Evolutionary conservation across 192 early-diverging fungal genomes (phyloP).

Genomic region (Allomyces javanicus): DNA sequence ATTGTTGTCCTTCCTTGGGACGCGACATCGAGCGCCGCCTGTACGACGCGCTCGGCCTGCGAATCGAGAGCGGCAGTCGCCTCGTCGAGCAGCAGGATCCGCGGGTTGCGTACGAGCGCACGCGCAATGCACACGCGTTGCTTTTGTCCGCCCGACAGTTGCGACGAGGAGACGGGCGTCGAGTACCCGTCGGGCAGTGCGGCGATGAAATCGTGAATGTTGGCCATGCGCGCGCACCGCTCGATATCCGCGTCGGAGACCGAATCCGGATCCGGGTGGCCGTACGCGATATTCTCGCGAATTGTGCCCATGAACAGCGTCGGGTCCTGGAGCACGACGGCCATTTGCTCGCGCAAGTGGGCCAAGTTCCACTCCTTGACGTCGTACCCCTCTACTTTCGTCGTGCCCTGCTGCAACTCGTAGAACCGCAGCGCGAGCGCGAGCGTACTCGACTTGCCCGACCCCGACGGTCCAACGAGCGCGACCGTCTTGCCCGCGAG

Average conservation of each 20-base stretch:
- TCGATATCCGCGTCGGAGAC: constrained; percentile 20
- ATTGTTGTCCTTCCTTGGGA: constrained; percentile 55
- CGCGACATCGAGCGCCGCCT: constrained; percentile 50
- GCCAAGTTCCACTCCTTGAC: constrained; percentile 22
- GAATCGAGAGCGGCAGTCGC: constrained; percentile 69
- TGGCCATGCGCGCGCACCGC: constrained; percentile 24
- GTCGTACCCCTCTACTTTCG: constrained; percentile 18
- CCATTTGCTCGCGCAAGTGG: constrained; percentile 21
- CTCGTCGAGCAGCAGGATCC: constrained; percentile 62
- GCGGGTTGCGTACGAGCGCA: constrained; percentile 41
- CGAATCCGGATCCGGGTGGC: constrained; percentile 20
- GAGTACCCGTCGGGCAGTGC: not conserved
- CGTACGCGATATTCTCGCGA: constrained; percentile 37
- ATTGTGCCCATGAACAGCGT: constrained; percentile 36
- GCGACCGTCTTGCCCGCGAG: constrained; percentile 47
- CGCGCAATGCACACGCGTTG: constrained; percentile 55
- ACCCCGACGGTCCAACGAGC: constrained; percentile 55
- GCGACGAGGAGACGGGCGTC: not conserved
- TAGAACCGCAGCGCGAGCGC: constrained; percentile 37
- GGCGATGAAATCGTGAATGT: constrained; percentile 29
- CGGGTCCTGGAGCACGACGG: constrained; percentile 36
- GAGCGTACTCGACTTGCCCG: constrained; percentile 44
- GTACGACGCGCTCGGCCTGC: constrained; percentile 58
- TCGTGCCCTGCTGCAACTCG: constrained; percentile 18
- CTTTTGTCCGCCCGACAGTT: constrained; percentile 45